Evolutionary conservation across 306 rosid species (phyloP), one percentile per base, ranked within the genome.

Genomic region (Aeschynomene evenia): DNA sequence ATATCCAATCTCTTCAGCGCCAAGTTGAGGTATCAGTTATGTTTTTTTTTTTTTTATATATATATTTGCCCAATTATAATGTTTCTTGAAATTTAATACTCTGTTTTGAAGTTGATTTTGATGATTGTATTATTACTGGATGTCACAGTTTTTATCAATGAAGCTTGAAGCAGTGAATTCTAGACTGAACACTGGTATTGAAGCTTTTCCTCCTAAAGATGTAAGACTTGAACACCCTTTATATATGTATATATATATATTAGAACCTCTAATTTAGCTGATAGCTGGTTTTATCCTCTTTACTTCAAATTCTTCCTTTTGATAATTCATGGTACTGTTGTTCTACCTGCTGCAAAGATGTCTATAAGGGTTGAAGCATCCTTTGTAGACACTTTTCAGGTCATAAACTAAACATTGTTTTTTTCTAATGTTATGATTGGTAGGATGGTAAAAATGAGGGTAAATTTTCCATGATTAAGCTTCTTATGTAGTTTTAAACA

Each of bases 141-240:
- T 74, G 74, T 70, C 59, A 66, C 91, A 92, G 98, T 92, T 92
- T 86, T 82, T 92, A 76, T 92, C 98, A 4, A 92, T 89, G 98
- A 92, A 92, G 83, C 89, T 92, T 31, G 98, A 92, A 81, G 88
- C 92, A 56, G 96, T 92, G 23, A 89, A 89, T 79, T 61, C 98
- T 40, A 83, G 96, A 80, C 66, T 84, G 53, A 79, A 76, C 69
- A 84, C 95, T 26, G 85, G 84, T 16, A 70, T 92, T 39, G 96
- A 92, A 69, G 85, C 77, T 26, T 87, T 92, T 78, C 85, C 96
- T 69, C 71, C 91, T 70, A 88, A 87, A 85, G 95, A 92, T 74
- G 96, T 86, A 80, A 84, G 87, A 71, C 52, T 49, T 26, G 6
- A 43, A 21, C 54, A 48, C 24, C 43, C 43, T 29, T 49, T 23